Percentiles rank a stretch among this genome's conserved stretches.
Conservation (phyloP, 768 basidiomycete species). For the Candolleomyces eurysporus region DNA sequence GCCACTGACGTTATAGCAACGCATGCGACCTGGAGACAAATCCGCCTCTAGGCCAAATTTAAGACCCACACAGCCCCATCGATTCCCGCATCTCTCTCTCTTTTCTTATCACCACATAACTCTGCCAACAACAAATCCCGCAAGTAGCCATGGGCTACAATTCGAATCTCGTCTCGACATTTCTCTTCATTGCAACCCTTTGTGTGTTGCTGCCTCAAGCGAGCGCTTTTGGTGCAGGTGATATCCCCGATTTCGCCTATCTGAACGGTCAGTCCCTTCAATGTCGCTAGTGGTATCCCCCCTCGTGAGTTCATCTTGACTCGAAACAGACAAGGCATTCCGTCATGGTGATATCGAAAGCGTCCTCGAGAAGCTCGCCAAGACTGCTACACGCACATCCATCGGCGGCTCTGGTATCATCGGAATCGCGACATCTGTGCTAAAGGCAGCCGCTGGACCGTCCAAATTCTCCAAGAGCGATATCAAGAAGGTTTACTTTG, state of each 20-base stretch:
- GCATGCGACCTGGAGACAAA: neutral
- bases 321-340: constrained; percentile 59
- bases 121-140: constrained; percentile 8
- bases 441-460: constrained; percentile 45
- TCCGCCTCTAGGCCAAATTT: neutral
- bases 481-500: constrained; percentile 67
- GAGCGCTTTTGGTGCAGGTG: constrained; percentile 61
- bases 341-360: constrained; percentile 78
- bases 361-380: constrained; percentile 57
- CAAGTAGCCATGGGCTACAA: constrained; percentile 24
- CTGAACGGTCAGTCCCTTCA: constrained; percentile 44
- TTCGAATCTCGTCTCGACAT: constrained; percentile 25
- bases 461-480: constrained; percentile 64
- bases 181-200: constrained; percentile 33
- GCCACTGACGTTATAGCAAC: neutral
- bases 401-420: constrained; percentile 47
- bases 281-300: neutral
- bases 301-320: constrained; percentile 1
- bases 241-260: constrained; percentile 72
- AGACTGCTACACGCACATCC: constrained; percentile 47
- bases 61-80: constrained; percentile 7
- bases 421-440: constrained; percentile 45
- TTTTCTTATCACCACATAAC: neutral
- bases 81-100: constrained; percentile 7
- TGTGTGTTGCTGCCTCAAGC: constrained; percentile 43